These are phyloP conservation scores for Glycine tomentella DNA, from an alignment of 306 rosid genomes.

Conservation along the genomic window DNA sequence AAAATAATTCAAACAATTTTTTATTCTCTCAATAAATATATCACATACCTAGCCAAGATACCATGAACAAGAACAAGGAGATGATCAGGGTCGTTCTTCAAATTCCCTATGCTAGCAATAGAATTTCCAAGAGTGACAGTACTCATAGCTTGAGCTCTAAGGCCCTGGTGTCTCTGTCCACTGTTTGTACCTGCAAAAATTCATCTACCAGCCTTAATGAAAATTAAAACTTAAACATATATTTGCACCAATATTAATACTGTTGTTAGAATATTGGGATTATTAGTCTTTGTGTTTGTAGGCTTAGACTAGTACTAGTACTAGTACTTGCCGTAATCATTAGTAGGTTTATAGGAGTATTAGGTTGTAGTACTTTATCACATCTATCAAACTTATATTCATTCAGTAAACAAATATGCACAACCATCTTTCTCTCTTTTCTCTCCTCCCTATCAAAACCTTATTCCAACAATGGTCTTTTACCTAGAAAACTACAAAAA, in stretches of 20 bases:
- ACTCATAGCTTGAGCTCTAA: constrained; percentile 72
- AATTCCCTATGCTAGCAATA: constrained; percentile 50
- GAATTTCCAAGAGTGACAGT: constrained; percentile 57
- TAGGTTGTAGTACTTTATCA: neutral
- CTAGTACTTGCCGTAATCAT: neutral
- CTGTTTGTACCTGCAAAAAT: constrained; percentile 65
- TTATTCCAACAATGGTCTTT: neutral
- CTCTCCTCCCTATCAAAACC: neutral
- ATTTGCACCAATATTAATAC: constrained; percentile 37
- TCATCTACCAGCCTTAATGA: constrained; percentile 38
- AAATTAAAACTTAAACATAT: constrained; percentile 24
- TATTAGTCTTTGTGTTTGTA: neutral
- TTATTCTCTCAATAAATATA: constrained; percentile 33
- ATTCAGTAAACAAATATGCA: neutral
- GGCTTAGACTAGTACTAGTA: constrained; percentile 20
- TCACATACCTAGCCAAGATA: constrained; percentile 81
- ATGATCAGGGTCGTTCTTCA: constrained; percentile 72
- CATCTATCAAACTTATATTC: constrained; percentile 4
- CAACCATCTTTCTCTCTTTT: neutral
- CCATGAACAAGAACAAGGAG: constrained; percentile 99
- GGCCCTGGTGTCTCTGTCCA: constrained; percentile 65
- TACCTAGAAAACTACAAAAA: constrained; percentile 7
- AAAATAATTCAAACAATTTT: constrained; percentile 18
- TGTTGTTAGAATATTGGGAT: constrained; percentile 9
- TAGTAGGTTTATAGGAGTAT: constrained; percentile 5